These are phyloP conservation scores for Bolboschoenoplectus hybrid DNA, from an alignment of 202 grass and related monocot genomes.

Conservation along the genomic window DNA sequence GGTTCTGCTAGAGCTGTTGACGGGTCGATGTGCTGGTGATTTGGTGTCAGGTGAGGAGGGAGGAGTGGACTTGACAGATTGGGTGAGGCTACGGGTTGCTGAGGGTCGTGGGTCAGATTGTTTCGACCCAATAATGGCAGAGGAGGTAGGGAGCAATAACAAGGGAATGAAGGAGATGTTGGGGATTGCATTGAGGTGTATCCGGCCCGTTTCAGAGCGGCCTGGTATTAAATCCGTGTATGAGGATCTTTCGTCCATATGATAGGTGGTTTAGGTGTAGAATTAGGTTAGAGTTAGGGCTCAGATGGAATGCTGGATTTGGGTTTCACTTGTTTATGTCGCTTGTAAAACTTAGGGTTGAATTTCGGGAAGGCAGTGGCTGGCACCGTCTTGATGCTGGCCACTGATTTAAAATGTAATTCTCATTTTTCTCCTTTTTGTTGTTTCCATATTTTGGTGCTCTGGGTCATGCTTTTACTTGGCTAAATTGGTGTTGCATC, in stretches of 20 bases:
- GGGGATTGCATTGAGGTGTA: conserved; percentile 91
- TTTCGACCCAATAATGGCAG: conserved; percentile 68
- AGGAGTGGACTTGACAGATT: conserved; percentile 67
- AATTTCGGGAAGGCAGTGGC: conserved; percentile 42
- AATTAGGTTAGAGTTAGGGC: neutral
- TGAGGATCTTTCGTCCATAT: conserved; percentile 91
- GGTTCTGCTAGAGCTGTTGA: conserved; percentile 73
- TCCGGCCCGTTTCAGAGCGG: conserved; percentile 68
- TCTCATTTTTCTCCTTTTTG: conserved; percentile 38
- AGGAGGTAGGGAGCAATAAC: conserved; percentile 52
- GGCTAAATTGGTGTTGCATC: neutral
- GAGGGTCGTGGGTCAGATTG: conserved; percentile 75
- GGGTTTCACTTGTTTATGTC: conserved; percentile 43
- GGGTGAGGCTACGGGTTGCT: conserved; percentile 72
- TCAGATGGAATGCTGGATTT: conserved; percentile 35
- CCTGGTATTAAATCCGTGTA: conserved; percentile 97
- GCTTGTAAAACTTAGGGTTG: conserved; percentile 44
- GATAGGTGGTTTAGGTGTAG: conserved; percentile 43
- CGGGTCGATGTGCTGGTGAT: conserved; percentile 67
- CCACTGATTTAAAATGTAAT: conserved; percentile 47
- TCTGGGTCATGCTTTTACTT: neutral
- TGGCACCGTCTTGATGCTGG: conserved; percentile 69
- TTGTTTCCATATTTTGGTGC: neutral
- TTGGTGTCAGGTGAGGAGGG: conserved; percentile 62
- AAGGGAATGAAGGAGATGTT: conserved; percentile 91